These are phyloP conservation scores for Pichia sp. DNA, from an alignment of 1,139 yeast genomes.

Conservation along the genomic window DNA sequence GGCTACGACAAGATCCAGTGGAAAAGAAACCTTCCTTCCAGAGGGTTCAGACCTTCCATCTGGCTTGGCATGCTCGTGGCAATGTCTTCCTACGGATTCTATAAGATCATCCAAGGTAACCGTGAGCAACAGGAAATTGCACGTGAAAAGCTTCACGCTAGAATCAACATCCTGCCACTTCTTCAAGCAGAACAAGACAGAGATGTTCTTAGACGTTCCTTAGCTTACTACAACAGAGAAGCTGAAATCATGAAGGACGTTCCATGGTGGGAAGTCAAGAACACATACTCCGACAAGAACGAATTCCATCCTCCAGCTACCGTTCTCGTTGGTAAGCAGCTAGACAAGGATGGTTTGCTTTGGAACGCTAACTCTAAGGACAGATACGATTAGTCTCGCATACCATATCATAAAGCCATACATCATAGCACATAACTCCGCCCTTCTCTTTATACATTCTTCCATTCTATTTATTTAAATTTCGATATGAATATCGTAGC, in stretches of 20 bases:
- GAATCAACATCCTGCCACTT: constrained; percentile 67
- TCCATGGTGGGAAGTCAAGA: constrained; percentile 49
- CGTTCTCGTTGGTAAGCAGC: constrained; percentile 27
- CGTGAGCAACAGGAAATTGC: constrained; percentile 71
- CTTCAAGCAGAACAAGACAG: constrained; percentile 81
- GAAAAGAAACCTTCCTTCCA: constrained; percentile 79
- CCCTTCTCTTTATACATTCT: background rate
- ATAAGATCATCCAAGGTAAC: constrained; percentile 58
- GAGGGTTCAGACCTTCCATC: constrained; percentile 76
- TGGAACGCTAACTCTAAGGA: constrained; percentile 26
- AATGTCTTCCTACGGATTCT: constrained; percentile 66
- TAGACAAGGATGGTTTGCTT: constrained; percentile 24
- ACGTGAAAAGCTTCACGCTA: constrained; percentile 73
- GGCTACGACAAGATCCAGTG: constrained; percentile 87
- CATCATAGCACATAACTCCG: background rate
- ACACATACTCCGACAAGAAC: constrained; percentile 27
- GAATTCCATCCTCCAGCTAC: constrained; percentile 30
- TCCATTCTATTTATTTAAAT: no score
- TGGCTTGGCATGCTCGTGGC: constrained; percentile 62
- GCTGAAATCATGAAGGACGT: constrained; percentile 53
- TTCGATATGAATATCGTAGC: no score
- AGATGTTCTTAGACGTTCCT: constrained; percentile 65
- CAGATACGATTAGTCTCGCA: constrained; percentile 16
- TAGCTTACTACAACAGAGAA: constrained; percentile 64
- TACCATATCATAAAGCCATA: no score